A percentile compares a stretch with the other conserved stretches of the same genome.
These are phyloP conservation scores for Grosmannia penicillata DNA, from an alignment of 2,329 filamentous ascomycete genomes.

Conservation along the genomic window DNA sequence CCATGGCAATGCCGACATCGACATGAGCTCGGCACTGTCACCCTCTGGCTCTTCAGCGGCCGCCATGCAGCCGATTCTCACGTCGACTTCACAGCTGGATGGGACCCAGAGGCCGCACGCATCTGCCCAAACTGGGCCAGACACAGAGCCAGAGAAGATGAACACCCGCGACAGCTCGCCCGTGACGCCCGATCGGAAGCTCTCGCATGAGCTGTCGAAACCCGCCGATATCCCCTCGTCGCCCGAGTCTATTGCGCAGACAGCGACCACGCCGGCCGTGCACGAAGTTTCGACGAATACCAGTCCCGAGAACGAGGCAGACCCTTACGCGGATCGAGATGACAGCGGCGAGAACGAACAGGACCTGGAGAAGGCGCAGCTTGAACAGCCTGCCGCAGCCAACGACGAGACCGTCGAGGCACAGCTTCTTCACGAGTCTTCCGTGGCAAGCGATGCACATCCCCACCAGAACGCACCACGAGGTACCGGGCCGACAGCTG, in stretches of 20 bases:
- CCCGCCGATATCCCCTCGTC: conserved; percentile 33
- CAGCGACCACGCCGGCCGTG: conserved; percentile 55
- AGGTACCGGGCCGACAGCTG: no score
- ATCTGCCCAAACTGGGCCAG: no score
- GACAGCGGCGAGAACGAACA: conserved; percentile 20
- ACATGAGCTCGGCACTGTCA: no score
- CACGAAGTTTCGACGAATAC: conserved; percentile 58
- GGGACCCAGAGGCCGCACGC: no score
- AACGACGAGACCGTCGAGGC: conserved; percentile 21
- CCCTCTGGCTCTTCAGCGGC: no score
- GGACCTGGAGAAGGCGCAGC: conserved; percentile 7
- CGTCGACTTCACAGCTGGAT: no score
- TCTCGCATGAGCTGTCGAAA: conserved; percentile 2
- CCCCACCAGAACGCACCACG: not conserved
- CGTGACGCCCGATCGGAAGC: not conserved
- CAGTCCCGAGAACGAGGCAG: conserved; percentile 54
- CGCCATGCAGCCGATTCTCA: no score
- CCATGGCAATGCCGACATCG: no score
- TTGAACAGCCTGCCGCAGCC: not conserved
- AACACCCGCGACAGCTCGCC: not conserved
- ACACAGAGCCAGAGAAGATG: not conserved
- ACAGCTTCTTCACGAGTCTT: conserved; percentile 28
- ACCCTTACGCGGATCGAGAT: conserved; percentile 36
- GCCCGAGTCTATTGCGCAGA: conserved; percentile 54
- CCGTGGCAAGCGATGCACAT: conserved; percentile 11